Percentiles rank a stretch among this genome's conserved stretches.
These are phyloP conservation scores for Mucuna pruriens DNA, from an alignment of 306 rosid species.

Conservation along the genomic window DNA sequence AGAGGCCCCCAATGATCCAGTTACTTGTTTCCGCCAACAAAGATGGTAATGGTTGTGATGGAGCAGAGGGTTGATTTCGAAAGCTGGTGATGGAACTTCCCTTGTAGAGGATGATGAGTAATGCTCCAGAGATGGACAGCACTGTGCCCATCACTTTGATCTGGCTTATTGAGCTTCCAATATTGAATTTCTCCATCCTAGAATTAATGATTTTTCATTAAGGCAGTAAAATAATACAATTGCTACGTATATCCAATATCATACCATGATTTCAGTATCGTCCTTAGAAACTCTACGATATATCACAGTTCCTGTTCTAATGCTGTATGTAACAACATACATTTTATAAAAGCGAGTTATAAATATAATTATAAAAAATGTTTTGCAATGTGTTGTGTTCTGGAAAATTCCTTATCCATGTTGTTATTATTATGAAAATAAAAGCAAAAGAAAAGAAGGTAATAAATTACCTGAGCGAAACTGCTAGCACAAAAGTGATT, in stretches of 20 bases:
- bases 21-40: constrained; percentile 37
- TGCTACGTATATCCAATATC: too few species aligned
- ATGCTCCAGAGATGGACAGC: constrained; percentile 55
- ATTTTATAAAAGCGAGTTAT: too few species aligned
- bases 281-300: neutral
- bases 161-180: constrained; percentile 47
- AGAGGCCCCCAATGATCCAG: constrained; percentile 64
- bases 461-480: constrained; percentile 40
- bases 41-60: neutral
- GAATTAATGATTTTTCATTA: constrained; percentile 14
- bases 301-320: neutral
- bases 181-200: constrained; percentile 53
- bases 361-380: neutral
- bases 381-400: neutral
- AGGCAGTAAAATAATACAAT: too few species aligned
- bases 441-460: neutral
- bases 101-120: constrained; percentile 51
- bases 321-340: neutral
- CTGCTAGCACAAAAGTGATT: constrained; percentile 50
- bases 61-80: neutral
- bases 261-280: too few species aligned
- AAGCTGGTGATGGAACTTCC: constrained; percentile 46
- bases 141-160: constrained; percentile 36
- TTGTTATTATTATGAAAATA: too few species aligned
- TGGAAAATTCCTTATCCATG: neutral